These are phyloP conservation scores for Pascua guehoae DNA, from an alignment of 1,284 basidiomycete genomes.

Conservation along the genomic window DNA sequence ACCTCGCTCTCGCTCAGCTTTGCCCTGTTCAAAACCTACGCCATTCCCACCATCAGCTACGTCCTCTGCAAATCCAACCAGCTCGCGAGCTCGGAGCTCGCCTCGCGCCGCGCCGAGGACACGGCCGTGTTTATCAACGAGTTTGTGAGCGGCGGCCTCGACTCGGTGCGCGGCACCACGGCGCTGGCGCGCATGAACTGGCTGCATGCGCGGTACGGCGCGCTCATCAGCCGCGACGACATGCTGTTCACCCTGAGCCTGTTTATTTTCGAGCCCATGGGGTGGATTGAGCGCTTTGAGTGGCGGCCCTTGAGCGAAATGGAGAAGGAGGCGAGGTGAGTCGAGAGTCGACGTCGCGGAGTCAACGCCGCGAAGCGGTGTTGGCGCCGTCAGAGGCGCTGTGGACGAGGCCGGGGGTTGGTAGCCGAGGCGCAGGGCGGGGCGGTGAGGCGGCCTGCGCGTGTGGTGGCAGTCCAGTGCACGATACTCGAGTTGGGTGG, in stretches of 20 bases:
- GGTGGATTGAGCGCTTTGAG: conserved; percentile 5
- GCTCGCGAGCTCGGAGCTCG: conserved; percentile 3
- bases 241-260: conserved; percentile 14
- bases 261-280: conserved; percentile 14
- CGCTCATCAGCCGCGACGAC: conserved; percentile 14
- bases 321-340: conserved; percentile 16
- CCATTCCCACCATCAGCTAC: conserved; percentile 10
- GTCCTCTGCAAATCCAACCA: conserved; percentile 13
- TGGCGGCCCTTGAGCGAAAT: conserved; percentile 9
- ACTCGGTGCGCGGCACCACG: conserved; percentile 10
- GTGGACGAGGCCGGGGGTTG: no score
- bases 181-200: conserved; percentile 19
- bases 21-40: conserved; percentile 19
- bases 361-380: no score
- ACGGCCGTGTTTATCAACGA: conserved; percentile 16
- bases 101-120: conserved; percentile 15
- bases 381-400: no score
- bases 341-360: neutral
- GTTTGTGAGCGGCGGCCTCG: conserved; percentile 9
- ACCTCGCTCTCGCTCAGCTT: conserved; percentile 8
- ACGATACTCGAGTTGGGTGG: no score
- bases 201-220: conserved; percentile 14
- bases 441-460: no score
- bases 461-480: no score
- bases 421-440: no score